These are phyloP conservation scores for Podaxis sp. DNA, from an alignment of 768 basidiomycete species.

Conservation along the genomic window DNA sequence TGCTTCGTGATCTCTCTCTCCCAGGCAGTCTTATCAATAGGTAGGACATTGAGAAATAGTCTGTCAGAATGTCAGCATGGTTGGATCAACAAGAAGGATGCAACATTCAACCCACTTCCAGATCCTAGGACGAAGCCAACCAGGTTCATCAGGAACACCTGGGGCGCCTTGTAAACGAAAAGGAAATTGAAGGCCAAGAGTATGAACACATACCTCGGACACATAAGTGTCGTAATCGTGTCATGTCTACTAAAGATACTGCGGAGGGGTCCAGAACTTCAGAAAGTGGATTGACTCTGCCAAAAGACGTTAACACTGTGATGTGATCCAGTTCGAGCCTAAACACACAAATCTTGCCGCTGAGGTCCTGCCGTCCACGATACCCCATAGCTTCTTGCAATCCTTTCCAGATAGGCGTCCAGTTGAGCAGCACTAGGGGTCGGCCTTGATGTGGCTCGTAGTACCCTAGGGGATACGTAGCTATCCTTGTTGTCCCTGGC, in stretches of 20 bases:
- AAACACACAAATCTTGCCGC: constrained; percentile 61
- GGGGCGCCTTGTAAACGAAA: constrained; percentile 12
- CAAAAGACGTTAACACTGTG: constrained; percentile 14
- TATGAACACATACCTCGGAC: constrained; percentile 48
- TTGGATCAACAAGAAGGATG: neutral
- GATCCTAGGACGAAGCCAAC: constrained; percentile 73
- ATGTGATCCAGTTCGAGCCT: neutral
- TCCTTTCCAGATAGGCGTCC: constrained; percentile 52
- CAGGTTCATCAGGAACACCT: constrained; percentile 76
- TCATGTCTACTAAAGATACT: constrained; percentile 54
- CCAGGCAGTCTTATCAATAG: constrained; percentile 60
- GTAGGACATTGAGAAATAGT: constrained; percentile 63
- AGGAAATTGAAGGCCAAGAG: constrained; percentile 6
- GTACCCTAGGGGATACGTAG: constrained; percentile 55
- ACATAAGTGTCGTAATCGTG: constrained; percentile 56
- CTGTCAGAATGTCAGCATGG: constrained; percentile 32
- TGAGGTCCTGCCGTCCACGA: constrained; percentile 63
- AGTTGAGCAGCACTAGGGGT: constrained; percentile 57
- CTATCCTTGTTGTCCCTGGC: constrained; percentile 49
- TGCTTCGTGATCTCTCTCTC: constrained; percentile 54
- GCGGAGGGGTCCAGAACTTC: constrained; percentile 57
- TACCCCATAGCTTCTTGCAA: constrained; percentile 53
- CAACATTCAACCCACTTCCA: constrained; percentile 60
- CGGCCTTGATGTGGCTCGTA: constrained; percentile 50
- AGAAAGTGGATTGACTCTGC: constrained; percentile 55